Conservation (phyloP, 2,329 filamentous ascomycete genomes). For the Fusarium subtropicale region DNA sequence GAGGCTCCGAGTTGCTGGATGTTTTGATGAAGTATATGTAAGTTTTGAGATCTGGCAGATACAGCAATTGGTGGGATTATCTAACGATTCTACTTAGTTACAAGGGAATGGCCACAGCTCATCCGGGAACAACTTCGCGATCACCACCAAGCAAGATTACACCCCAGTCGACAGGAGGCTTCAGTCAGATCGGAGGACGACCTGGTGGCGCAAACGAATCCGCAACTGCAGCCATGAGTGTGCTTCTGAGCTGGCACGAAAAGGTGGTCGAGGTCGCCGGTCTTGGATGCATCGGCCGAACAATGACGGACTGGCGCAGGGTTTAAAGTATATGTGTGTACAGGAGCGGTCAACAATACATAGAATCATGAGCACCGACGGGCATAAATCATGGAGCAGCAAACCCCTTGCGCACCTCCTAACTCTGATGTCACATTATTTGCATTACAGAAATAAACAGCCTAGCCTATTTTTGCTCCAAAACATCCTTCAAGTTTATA, state of each 20-base stretch:
- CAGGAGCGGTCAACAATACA: conserved; percentile 31
- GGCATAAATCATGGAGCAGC: conserved; percentile 11
- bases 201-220: conserved; percentile 70
- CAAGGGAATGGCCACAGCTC: conserved; percentile 81
- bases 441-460: conserved; percentile 19
- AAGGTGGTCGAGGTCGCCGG: conserved; percentile 96
- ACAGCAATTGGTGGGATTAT: background rate
- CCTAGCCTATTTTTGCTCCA: conserved; percentile 59
- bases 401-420: background rate
- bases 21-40: conserved; percentile 98
- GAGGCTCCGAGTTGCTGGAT: conserved; percentile 87
- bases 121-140: conserved; percentile 57
- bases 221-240: conserved; percentile 91
- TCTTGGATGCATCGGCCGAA: conserved; percentile 88
- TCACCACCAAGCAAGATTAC: conserved; percentile 61
- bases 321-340: conserved; percentile 54
- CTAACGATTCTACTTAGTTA: conserved; percentile 66
- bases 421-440: conserved; percentile 26
- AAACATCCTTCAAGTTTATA: conserved; percentile 87
- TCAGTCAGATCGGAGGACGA: conserved; percentile 78
- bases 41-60: conserved; percentile 50
- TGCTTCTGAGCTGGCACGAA: conserved; percentile 97
- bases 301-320: conserved; percentile 95
- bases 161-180: conserved; percentile 82
- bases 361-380: conserved; percentile 35